Evolutionary conservation across 176 grass and related monocot genomes (phyloP).

Genomic region (Cocos nucifera): DNA sequence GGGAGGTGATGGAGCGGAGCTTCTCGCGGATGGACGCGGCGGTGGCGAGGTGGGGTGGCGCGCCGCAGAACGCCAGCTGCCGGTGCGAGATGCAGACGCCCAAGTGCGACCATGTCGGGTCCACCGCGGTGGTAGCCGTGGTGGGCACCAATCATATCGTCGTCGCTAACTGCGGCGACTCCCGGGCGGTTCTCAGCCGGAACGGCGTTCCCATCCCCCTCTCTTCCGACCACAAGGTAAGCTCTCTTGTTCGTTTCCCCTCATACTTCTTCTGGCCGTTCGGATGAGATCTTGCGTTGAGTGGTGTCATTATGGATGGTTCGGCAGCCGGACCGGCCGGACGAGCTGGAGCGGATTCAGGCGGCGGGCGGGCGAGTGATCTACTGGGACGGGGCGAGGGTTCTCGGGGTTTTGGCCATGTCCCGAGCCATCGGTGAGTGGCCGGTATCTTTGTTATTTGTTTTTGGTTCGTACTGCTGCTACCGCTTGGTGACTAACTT

Average conservation of each 20-base stretch:
- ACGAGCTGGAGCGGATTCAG: constrained; percentile 87
- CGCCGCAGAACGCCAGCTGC: constrained; percentile 38
- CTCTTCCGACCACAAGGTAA: constrained; percentile 85
- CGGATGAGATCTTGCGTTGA: constrained; percentile 2
- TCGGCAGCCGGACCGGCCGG: constrained; percentile 72
- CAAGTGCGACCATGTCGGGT: constrained; percentile 77
- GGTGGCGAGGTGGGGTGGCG: constrained; percentile 31
- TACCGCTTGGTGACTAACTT: constrained; percentile 1
- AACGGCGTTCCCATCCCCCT: constrained; percentile 44
- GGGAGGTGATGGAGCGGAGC: constrained; percentile 59
- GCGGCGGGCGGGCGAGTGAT: constrained; percentile 77
- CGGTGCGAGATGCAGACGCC: constrained; percentile 65
- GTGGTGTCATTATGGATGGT: constrained; percentile 2
- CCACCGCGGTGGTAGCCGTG: constrained; percentile 72
- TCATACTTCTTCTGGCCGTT: neutral
- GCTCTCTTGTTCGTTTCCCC: neutral
- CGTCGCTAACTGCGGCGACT: constrained; percentile 84
- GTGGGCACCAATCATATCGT: constrained; percentile 42
- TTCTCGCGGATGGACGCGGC: constrained; percentile 66
- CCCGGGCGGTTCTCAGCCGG: constrained; percentile 77
- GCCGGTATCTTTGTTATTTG: neutral
- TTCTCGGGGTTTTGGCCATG: constrained; percentile 87
- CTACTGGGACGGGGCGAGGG: constrained; percentile 86
- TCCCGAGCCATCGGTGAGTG: constrained; percentile 82
- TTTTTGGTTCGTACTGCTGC: neutral